Conservation (phyloP, 2,329 filamentous ascomycete species). For the Fusarium hostae region DNA sequence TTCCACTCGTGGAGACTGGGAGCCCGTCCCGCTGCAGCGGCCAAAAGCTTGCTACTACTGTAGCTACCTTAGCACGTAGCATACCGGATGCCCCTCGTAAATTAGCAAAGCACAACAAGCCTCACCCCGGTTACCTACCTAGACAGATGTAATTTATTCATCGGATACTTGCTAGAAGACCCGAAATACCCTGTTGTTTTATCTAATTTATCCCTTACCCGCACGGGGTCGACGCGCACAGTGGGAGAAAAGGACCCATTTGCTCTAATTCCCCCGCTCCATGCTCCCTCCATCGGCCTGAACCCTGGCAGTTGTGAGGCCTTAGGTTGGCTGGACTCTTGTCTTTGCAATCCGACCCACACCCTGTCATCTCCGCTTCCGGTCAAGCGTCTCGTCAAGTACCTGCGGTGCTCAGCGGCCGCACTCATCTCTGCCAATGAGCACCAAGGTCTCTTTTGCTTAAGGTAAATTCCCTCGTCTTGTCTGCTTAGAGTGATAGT, state of each 20-base stretch:
- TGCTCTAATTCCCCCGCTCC: conserved; percentile 32
- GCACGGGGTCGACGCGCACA: conserved; percentile 6
- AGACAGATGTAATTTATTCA: neutral
- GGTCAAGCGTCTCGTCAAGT: conserved; percentile 47
- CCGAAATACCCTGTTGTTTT: conserved; percentile 11
- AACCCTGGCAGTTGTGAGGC: conserved; percentile 26
- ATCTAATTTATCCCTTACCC: conserved; percentile 22
- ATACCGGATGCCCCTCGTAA: conserved; percentile 16
- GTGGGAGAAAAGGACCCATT: conserved; percentile 26
- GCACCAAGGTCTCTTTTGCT: conserved; percentile 31
- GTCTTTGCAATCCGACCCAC: conserved; percentile 36
- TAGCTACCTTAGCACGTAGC: conserved; percentile 24
- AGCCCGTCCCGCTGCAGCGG: conserved; percentile 26
- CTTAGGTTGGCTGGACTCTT: conserved; percentile 24
- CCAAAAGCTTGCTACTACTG: conserved; percentile 26
- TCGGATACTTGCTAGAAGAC: conserved; percentile 1
- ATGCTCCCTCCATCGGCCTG: conserved; percentile 33
- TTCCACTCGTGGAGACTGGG: conserved; percentile 38
- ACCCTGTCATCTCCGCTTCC: conserved; percentile 36
- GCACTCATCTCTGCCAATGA: conserved; percentile 38
- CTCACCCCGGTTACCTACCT: conserved; percentile 11
- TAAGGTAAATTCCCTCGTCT: conserved; percentile 32
- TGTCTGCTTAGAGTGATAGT: conserved; percentile 25
- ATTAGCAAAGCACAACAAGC: conserved; percentile 15
- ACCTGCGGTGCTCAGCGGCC: conserved; percentile 40